These are phyloP conservation scores for Acanthamoeba culbertsoni DNA, from an alignment of 208 protist species.

Conservation along the genomic window DNA sequence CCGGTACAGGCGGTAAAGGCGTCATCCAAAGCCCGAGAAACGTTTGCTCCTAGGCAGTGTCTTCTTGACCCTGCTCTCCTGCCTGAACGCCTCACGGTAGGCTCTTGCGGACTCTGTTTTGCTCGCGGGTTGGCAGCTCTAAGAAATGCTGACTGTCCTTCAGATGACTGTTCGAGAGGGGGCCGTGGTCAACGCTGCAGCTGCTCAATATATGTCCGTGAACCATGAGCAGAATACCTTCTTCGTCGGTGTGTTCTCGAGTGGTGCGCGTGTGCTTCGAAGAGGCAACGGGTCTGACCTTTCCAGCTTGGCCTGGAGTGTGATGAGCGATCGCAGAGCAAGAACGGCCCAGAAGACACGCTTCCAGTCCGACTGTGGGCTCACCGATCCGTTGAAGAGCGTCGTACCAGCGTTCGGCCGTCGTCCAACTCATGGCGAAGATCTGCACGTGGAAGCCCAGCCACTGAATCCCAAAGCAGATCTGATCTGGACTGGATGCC, in stretches of 20 bases:
- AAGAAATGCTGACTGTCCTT: neutral
- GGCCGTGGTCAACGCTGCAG: neutral
- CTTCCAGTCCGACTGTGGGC: neutral
- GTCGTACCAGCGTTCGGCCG: neutral
- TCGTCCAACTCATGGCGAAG: neutral
- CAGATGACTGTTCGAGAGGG: neutral
- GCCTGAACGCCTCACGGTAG: neutral
- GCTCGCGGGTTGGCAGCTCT: neutral
- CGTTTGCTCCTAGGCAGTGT: neutral
- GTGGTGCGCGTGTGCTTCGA: neutral
- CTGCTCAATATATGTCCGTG: neutral
- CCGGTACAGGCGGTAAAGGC: neutral
- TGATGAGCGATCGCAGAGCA: neutral
- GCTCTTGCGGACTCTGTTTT: neutral
- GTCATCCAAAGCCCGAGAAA: neutral
- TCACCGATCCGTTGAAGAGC: neutral
- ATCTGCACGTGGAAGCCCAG: neutral
- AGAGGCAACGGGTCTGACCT: neutral
- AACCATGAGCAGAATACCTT: neutral
- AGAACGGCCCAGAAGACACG: neutral
- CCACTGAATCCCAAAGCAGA: neutral
- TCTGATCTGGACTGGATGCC: neutral
- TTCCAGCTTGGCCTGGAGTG: neutral
- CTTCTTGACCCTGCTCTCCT: neutral
- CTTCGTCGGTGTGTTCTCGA: neutral